A percentile compares a stretch with the other conserved stretches of the same genome.
Conservation (phyloP, 345 rosid genomes). For the Isatis tinctoria region DNA sequence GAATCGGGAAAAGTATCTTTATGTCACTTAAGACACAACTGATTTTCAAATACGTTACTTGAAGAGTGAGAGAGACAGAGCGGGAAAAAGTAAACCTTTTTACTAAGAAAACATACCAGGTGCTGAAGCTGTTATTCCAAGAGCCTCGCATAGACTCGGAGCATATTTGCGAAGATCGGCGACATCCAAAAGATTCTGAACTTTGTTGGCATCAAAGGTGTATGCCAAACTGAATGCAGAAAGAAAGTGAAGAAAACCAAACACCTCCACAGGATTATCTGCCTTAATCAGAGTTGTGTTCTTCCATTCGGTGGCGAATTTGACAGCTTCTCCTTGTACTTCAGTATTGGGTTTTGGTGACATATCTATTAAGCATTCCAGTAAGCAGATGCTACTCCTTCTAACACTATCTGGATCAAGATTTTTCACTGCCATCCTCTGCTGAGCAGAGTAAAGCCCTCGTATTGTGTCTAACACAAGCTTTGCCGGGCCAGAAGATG, state of each 20-base stretch:
- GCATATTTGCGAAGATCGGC: constrained; percentile 31
- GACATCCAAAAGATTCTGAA: constrained; percentile 28
- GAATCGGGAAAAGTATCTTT: not conserved
- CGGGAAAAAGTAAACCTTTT: not conserved
- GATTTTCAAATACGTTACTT: not conserved
- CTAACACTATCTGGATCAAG: constrained; percentile 34
- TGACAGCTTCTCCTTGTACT: constrained; percentile 39
- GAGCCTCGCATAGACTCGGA: constrained; percentile 29
- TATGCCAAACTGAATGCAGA: constrained; percentile 39
- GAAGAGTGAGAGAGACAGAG: not conserved
- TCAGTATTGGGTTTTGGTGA: constrained; percentile 31
- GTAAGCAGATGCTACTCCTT: constrained; percentile 42
- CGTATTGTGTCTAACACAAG: constrained; percentile 56
- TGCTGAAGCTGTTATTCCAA: constrained; percentile 34
- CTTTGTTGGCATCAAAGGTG: constrained; percentile 30
- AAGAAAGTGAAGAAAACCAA: constrained; percentile 43
- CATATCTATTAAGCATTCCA: constrained; percentile 45
- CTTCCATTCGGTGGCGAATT: constrained; percentile 41
- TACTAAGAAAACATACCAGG: constrained; percentile 33
- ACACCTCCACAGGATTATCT: constrained; percentile 37
- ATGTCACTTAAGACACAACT: not conserved
- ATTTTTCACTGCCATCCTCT: constrained; percentile 24
- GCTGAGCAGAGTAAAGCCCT: constrained; percentile 38
- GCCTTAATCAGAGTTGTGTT: constrained; percentile 28
- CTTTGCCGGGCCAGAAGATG: constrained; percentile 49